These are phyloP conservation scores for Mimosa pudica DNA, from an alignment of 306 rosid genomes.

Conservation along the genomic window DNA sequence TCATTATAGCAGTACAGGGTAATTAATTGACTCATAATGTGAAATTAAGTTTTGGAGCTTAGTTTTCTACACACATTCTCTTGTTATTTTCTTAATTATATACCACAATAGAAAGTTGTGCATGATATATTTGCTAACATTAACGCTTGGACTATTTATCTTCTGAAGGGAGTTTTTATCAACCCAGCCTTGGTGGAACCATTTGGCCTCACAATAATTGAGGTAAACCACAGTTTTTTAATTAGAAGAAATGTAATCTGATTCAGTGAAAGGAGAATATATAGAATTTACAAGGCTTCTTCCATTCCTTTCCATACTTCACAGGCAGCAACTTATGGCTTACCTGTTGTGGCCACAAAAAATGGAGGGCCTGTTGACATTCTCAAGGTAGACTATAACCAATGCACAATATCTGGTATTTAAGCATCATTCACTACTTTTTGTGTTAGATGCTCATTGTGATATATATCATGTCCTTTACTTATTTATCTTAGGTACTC, in stretches of 20 bases:
- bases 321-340: slow-evolving; percentile 87
- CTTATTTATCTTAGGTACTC: slow-evolving; percentile 46
- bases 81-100: background rate
- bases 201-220: slow-evolving; percentile 83
- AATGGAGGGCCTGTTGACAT: slow-evolving; percentile 91
- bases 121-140: slow-evolving; percentile 29
- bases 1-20: slow-evolving; percentile 2
- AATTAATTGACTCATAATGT: background rate
- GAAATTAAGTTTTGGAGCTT: too few species aligned
- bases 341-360: slow-evolving; percentile 83
- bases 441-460: too few species aligned
- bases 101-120: slow-evolving; percentile 4
- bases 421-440: too few species aligned
- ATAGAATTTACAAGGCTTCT: slow-evolving; percentile 16
- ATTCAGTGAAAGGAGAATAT: background rate
- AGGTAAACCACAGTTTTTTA: slow-evolving; percentile 46
- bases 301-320: slow-evolving; percentile 26
- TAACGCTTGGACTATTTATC: slow-evolving; percentile 27
- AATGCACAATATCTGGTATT: background rate
- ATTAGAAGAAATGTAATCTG: background rate
- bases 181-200: slow-evolving; percentile 92
- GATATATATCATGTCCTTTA: background rate
- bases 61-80: too few species aligned
- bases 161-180: slow-evolving; percentile 81
- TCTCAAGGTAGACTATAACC: slow-evolving; percentile 56